A percentile compares a stretch with the other conserved stretches of the same genome.
These are phyloP conservation scores for Exophiala viscosa DNA, from an alignment of 2,329 filamentous ascomycete genomes.

Conservation along the genomic window DNA sequence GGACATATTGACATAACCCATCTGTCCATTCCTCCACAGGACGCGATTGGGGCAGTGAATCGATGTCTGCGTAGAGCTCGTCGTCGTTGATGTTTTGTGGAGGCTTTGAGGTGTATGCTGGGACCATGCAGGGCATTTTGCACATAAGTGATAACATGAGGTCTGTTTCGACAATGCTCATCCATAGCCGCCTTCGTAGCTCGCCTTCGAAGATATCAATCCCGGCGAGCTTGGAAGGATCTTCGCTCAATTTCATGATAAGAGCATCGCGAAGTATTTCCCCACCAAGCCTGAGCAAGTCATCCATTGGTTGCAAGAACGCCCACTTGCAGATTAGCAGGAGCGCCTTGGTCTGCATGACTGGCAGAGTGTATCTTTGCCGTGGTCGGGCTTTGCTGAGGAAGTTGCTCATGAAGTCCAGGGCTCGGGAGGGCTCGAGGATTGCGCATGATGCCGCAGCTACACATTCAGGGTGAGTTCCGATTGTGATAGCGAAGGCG, in stretches of 20 bases:
- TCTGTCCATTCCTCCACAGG: conserved; percentile 27
- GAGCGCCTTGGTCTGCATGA: conserved; percentile 24
- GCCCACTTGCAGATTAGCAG: conserved; percentile 22
- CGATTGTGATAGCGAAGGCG: conserved; percentile 16
- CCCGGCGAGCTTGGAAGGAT: conserved; percentile 10
- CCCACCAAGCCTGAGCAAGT: conserved; percentile 23
- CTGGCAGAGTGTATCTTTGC: conserved; percentile 19
- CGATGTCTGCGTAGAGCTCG: conserved; percentile 19
- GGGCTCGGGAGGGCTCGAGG: conserved; percentile 9
- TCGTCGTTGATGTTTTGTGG: conserved; percentile 27
- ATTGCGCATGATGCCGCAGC: conserved; percentile 11
- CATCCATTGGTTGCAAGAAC: conserved; percentile 11
- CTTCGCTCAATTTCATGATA: conserved; percentile 23
- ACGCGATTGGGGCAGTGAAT: conserved; percentile 11
- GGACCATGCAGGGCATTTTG: conserved; percentile 25
- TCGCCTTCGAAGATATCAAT: conserved; percentile 28
- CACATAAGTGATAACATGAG: conserved; percentile 29
- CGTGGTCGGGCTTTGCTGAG: conserved; percentile 3
- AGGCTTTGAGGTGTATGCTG: conserved; percentile 16
- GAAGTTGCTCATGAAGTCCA: conserved; percentile 20
- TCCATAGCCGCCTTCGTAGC: conserved; percentile 32
- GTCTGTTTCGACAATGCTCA: conserved; percentile 31
- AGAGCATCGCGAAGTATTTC: conserved; percentile 23
- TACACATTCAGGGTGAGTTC: conserved; percentile 23
- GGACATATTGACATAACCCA: conserved; percentile 25